Base-by-base conservation (phyloP, 1,139 yeast genomes). In the Yamadazyma taylorii region DNA sequence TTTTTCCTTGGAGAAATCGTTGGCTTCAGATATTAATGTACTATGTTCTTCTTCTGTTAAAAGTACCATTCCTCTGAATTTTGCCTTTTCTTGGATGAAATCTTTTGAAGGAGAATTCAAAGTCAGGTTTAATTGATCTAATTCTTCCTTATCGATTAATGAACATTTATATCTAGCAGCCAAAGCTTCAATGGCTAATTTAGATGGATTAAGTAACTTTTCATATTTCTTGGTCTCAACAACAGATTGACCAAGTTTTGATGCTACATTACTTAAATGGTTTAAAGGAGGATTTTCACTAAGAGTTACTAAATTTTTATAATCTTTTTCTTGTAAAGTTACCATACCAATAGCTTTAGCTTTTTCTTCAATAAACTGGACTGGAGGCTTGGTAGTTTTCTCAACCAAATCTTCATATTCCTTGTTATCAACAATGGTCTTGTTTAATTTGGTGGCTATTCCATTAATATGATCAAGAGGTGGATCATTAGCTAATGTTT, bases 381-480 rank as follows among this genome's bases (percentile, higher is more conserved):
- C 11, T 11, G 16, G 13, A 15, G 35, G 35, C 11, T 25, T 24
- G 16, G 17, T 3, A 11, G 23, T 17, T 11, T 19, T 13, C 17
- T n/a, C 10, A 10, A 3, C 13, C 26, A 33, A 25, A 4, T 12
- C 12, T 4, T 13, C 9, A 15, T 17, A 33, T 21, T 25, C 31
- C 13, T 31, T 12, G 10, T 21, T 24, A 14, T 26, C 21, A 5
- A 26, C 32, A 7, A 33, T 25, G 19, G 43, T 38, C 13, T 51
- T 19, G 50, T 47, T 9, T 66, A 55, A 38, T 61, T 65, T 41
- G 63, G 69, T 2, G 39, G 29, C 34, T 55, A 51, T 55, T 27
- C 60, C 63, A 36, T 59, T 56, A 6, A 69, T 58, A 34, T 62
- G 66, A 23, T 55, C 58, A 40, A 59, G 43, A 11, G 55, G 46